Percentiles rank a stretch among this genome's conserved stretches.
phyloP scores from a whole-genome alignment of 2,329 filamentous ascomycete genomes.

The Diaporthe velutina region DNA sequence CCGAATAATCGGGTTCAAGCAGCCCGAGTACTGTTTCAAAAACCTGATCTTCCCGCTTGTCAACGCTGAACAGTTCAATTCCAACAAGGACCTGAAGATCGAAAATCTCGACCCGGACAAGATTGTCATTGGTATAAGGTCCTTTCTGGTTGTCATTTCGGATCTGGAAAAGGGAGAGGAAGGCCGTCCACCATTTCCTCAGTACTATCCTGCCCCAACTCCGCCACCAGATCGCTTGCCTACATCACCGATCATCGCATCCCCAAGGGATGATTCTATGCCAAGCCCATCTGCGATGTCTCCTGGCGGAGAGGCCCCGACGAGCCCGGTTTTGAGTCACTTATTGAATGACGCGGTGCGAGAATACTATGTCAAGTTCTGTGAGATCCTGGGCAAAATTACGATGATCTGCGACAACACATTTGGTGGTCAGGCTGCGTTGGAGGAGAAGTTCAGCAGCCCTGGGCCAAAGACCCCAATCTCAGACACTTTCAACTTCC shows the following conservation, averaged over 20 bases:
- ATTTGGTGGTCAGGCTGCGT: conserved; percentile 93
- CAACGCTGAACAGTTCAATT: conserved; percentile 88
- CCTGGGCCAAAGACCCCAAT: conserved; percentile 94
- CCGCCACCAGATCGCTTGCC: conserved; percentile 58
- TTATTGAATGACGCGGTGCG: conserved; percentile 81
- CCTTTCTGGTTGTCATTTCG: conserved; percentile 92
- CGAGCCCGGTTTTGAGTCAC: conserved; percentile 71
- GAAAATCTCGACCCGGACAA: conserved; percentile 96
- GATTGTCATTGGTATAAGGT: conserved; percentile 96
- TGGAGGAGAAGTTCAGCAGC: conserved; percentile 94
- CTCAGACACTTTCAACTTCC: conserved; percentile 92
- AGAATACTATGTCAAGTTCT: conserved; percentile 91
- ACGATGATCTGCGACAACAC: conserved; percentile 97
- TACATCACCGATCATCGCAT: conserved; percentile 63
- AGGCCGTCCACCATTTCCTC: conserved; percentile 85
- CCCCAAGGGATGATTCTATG: conserved; percentile 47
- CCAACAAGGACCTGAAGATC: conserved; percentile 82
- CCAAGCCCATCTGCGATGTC: conserved; percentile 45
- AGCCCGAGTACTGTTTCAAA: conserved; percentile 93
- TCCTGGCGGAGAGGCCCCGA: conserved; percentile 73
- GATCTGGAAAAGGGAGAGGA: conserved; percentile 89
- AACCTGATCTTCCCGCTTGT: conserved; percentile 95
- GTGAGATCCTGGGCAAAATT: conserved; percentile 94
- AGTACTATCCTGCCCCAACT: conserved; percentile 64
- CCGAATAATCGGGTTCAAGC: conserved; percentile 91